Evolutionary conservation across 352 stramenopile genomes (phyloP), one percentile per base, ranked within the genome.

Genomic region (Pythium chondricola): DNA sequence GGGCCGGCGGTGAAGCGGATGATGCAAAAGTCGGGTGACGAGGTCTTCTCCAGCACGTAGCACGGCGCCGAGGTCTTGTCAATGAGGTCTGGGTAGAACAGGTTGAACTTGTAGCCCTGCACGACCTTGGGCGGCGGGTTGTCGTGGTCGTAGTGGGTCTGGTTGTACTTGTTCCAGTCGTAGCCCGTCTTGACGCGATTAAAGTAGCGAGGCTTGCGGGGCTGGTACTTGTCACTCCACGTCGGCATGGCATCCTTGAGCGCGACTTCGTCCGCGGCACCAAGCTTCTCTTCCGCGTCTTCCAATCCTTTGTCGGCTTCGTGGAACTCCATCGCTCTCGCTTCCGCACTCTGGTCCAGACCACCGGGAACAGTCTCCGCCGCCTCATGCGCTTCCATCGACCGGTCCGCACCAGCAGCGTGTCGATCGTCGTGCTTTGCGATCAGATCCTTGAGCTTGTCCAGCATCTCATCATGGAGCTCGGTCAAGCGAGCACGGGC

Each of bases 131-230:
- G 97, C 31, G 97, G 97, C 52, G 97, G 97, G 61, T 99, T 99
- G 66, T 99, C 97, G 58, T 94, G 82, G 78, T 99, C 97, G 69
- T 99, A 99, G 71, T 99, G 96, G 41, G 95, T 98, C 67, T 98
- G 96, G 74, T 99, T 99, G 87, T 99, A 99, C 74, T 98, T 98
- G 83, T 99, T 99, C 96, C 97, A 99, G 70, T 99, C 96, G 67
- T 98, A 99, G 26, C 97, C 97, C 2, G 96, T 99, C 76, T 98
- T 98, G 61, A 99, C 95, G 30, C 96, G 93, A 76, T 99, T 99
- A 56, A 99, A 98, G 73, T 98, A 99, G 3, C 96, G 83, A 6
- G 97, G 97, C 66, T 99, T 99, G 30, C 96, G 88, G 14, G 96
- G 95, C 49, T 93, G 78, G 71, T 98, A 99, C 71, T 98, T 98